Conservation (phyloP, 805 yeast species). For the Candida railenensis region DNA sequence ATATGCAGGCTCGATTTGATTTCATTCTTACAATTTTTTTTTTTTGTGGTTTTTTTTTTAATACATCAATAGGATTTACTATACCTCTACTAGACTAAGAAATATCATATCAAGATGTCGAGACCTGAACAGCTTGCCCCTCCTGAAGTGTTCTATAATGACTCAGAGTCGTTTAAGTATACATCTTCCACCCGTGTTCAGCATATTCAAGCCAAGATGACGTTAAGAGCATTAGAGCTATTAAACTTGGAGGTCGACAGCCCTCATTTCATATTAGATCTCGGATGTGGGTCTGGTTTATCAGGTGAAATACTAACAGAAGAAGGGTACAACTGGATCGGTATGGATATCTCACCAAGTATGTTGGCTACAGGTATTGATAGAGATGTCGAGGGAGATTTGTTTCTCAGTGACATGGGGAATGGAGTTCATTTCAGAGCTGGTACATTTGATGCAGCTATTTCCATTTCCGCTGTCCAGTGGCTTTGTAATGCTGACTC, state of each 20-base stretch:
- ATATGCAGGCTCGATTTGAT: too few relatives aligned
- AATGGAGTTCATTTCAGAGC: constrained; percentile 92
- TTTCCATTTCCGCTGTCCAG: constrained; percentile 91
- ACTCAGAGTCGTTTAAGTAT: constrained; percentile 83
- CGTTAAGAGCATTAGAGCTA: constrained; percentile 86
- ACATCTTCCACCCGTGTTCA: constrained; percentile 95
- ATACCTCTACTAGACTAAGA: too few relatives aligned
- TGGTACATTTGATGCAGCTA: constrained; percentile 95
- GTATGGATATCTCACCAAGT: constrained; percentile 93
- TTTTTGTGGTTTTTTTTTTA: too few relatives aligned
- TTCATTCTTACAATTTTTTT: too few relatives aligned
- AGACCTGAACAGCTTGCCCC: constrained; percentile 97
- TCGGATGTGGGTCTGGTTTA: constrained; percentile 97
- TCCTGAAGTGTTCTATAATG: constrained; percentile 93
- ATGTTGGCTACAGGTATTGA: constrained; percentile 95
- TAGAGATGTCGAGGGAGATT: constrained; percentile 90
- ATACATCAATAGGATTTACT: too few relatives aligned
- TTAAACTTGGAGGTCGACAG: constrained; percentile 63
- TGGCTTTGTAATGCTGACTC: constrained; percentile 98
- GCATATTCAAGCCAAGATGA: constrained; percentile 97
- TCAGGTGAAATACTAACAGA: constrained; percentile 92
- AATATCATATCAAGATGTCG: too few relatives aligned
- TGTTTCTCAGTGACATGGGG: constrained; percentile 91
- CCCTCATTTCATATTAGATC: constrained; percentile 74
- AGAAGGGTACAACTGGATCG: constrained; percentile 93